Evolutionary conservation across 495 filamentous ascomycete genomes (phyloP), one percentile per base, ranked within the genome.

Genomic region (Neurospora terricola): DNA sequence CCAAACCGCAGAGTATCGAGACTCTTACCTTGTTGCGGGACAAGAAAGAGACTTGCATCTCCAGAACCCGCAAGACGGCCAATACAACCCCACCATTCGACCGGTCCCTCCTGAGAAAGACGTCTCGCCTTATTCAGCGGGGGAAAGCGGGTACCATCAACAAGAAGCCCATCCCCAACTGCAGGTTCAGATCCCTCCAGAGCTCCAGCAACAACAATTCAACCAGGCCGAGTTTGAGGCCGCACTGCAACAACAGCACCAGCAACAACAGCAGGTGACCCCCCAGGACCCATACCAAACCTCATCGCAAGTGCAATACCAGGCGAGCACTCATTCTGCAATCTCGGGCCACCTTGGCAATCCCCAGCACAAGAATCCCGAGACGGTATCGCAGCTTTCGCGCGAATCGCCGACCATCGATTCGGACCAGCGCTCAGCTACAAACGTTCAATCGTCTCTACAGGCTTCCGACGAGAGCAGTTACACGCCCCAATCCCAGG

Each of bases 321-420:
- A 81, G 73, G 73, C 74, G 71, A 80, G 76, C 70, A 77, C 69
- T 71, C 79, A 77, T 59, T 76, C 74, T 4, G 40, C 74, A 14
- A 81, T 81, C 69, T 72, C 76, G 27, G 76, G 80, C 6, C 83
- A 85, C 72, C 81, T 84, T 66, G 78, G 77, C 75, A 83, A 77
- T 70, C 77, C 81, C 54, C 82, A 84, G 72, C 81, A 78, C n/a
- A 83, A 85, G 21, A 87, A 87, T 73, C 80, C 85, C 18, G 84
- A 88, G 76, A 81, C 86, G 69, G 72, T 88, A 73, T 85, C 88
- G 45, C 89, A 91, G 79, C 81, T 90, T 73, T 91, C 90, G 77
- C 87, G 86, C 81, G 90, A 91, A 70, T 88, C 87, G 68, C 83
- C 85, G 43, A 77, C 81, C 16, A 84, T 80, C 34, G 86, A 83